These are phyloP conservation scores for Nitzschia sp. DNA, from an alignment of 108 stramenopile genomes.

Conservation along the genomic window DNA sequence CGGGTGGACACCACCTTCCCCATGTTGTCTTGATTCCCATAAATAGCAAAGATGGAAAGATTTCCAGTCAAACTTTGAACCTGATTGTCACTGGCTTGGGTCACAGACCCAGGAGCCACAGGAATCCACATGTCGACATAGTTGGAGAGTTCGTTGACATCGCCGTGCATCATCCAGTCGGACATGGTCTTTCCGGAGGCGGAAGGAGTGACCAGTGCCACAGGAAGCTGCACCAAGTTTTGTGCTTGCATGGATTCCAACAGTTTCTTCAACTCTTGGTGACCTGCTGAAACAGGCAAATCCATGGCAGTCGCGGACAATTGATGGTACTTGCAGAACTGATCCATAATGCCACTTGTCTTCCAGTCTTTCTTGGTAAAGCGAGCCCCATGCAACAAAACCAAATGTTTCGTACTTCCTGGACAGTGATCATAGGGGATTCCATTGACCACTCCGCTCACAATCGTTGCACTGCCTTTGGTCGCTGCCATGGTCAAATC, in stretches of 20 bases:
- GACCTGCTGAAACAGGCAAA: slow-evolving; percentile 50
- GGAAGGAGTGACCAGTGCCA: slow-evolving; percentile 68
- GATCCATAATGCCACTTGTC: slow-evolving; percentile 52
- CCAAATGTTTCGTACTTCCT: slow-evolving; percentile 13
- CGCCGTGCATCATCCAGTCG: slow-evolving; percentile 35
- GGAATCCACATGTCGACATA: slow-evolving; percentile 67
- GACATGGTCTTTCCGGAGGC: slow-evolving; percentile 70
- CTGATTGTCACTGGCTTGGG: neutral
- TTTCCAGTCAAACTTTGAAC: neutral
- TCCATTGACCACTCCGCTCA: neutral
- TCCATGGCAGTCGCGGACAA: slow-evolving; percentile 57
- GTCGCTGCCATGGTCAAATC: too few relatives aligned
- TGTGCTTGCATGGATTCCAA: slow-evolving; percentile 36
- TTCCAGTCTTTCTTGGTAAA: slow-evolving; percentile 85
- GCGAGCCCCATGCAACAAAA: slow-evolving; percentile 68
- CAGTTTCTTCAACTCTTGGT: slow-evolving; percentile 35
- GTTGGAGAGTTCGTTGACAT: slow-evolving; percentile 16
- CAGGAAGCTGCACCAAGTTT: slow-evolving; percentile 30
- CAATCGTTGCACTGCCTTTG: neutral
- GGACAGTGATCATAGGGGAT: slow-evolving; percentile 18
- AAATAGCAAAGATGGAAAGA: slow-evolving; percentile 48
- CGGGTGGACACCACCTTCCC: slow-evolving; percentile 47
- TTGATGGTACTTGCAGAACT: slow-evolving; percentile 40
- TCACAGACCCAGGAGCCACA: slow-evolving; percentile 55
- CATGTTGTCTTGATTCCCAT: slow-evolving; percentile 56